Evolutionary conservation across 805 yeast genomes (phyloP), one percentile per base, ranked within the genome.

Genomic region (Kluyveromyces siamensis): DNA sequence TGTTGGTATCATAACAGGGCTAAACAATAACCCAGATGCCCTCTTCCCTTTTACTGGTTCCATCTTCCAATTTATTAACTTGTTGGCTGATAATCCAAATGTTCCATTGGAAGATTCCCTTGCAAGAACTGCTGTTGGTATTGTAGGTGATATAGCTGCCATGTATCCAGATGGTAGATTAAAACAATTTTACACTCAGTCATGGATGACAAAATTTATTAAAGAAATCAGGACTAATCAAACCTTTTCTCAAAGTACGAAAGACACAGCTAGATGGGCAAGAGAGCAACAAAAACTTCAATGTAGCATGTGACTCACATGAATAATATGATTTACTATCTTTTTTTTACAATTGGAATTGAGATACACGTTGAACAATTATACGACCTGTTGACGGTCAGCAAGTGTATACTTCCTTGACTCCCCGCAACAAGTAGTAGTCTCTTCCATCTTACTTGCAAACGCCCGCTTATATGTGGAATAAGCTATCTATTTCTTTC

Each of bases 261-360:
- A 79, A 63, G 93, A 85, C 60, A 87, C 96, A n/a, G 97, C 97
- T 8, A 80, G 90, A 69, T 93, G 98, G 98, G 97, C 99, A 14
- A 79, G 93, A 57, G 96, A 86, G 60, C 96, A 71, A 53, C 68
- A 65, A 48, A 63, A 62, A 42, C 53, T 51, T 41, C 69, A 65
- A 54, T 44, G 62, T 37, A 52, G 62, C 1, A 47, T 62, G 48
- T 58, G 53, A 55, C 50, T 17, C 14, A 19, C 14, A 30, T 30
- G 11, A 30, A 11, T 13, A 2, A 6, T 4, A 21, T 21, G 25
- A 4, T 21, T 21, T 21, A 21, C 25, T n/a, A n/a, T n/a, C n/a
- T 21, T 6, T 21, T 21, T 21, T 21, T 21, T 21, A 21, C 25
- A 6, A 3, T 21, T 21, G 25, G 25, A 21, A 21, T 21, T 21